Conservation (phyloP, 345 rosid genomes). For the Diplotaxis tenuifolia region DNA sequence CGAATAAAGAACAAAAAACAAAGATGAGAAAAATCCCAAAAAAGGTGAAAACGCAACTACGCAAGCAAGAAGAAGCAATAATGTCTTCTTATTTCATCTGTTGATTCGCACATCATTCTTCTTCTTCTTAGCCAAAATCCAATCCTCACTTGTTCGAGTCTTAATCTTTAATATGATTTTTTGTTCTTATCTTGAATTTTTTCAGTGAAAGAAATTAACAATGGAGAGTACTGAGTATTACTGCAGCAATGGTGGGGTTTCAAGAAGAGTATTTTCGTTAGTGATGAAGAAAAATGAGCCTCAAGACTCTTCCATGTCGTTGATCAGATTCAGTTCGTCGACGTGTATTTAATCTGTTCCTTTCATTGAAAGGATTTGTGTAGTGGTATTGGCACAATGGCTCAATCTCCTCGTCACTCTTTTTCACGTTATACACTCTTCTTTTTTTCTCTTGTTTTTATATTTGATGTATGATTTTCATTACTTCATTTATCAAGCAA, state of each 20-base stretch:
- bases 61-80: constrained; percentile 1
- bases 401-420: constrained; percentile 28
- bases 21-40: constrained; percentile 27
- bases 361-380: not conserved
- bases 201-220: not conserved
- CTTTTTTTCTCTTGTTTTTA: not conserved
- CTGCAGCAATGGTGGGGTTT: constrained; percentile 13
- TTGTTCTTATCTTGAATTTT: not conserved
- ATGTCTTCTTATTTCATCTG: constrained; percentile 4
- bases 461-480: not conserved
- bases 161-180: not conserved
- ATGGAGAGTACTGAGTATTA: constrained; percentile 3
- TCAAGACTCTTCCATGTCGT: not conserved
- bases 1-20: constrained; percentile 16
- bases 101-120: not conserved
- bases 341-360: not conserved
- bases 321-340: too few relatives aligned
- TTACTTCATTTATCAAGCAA: not conserved
- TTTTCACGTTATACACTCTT: constrained; percentile 8
- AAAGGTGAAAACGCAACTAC: constrained; percentile 9
- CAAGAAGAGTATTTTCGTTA: constrained; percentile 8
- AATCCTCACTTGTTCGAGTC: not conserved
- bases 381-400: constrained; percentile 38
- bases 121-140: not conserved
- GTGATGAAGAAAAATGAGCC: not conserved